Evolutionary conservation across 352 stramenopile species (phyloP).

Genomic region (Phytophthora palmivora): DNA sequence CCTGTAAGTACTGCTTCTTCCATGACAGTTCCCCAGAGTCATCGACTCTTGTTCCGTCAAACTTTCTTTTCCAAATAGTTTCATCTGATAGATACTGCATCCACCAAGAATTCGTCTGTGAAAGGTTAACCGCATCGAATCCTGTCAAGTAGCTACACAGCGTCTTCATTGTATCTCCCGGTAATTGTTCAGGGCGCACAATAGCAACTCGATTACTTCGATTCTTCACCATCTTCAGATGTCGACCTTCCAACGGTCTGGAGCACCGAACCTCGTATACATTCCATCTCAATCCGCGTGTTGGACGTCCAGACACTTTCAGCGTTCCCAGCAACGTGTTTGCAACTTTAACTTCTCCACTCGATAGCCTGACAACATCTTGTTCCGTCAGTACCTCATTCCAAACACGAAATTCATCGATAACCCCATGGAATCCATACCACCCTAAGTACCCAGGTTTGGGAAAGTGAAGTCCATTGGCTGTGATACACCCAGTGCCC

Average conservation of each 20-base stretch:
- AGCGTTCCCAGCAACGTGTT: constrained; percentile 3
- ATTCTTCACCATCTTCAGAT: constrained; percentile 1
- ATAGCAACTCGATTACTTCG: constrained; percentile 8
- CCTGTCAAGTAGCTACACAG: constrained; percentile 34
- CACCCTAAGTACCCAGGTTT: constrained; percentile 25
- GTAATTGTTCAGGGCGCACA: constrained; percentile 27
- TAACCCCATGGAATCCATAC: constrained; percentile 44
- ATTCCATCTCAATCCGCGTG: constrained; percentile 20
- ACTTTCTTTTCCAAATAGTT: constrained; percentile 1
- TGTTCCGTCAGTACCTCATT: constrained; percentile 14
- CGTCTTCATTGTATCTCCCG: constrained; percentile 27
- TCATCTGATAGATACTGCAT: constrained; percentile 10
- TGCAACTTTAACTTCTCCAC: neutral
- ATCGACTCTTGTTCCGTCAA: neutral
- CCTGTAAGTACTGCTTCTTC: constrained; percentile 24
- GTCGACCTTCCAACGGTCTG: constrained; percentile 3
- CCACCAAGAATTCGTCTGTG: constrained; percentile 32
- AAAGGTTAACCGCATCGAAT: constrained; percentile 39
- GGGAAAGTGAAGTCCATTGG: constrained; percentile 5
- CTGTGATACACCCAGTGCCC: constrained; percentile 41
- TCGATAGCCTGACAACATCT: constrained; percentile 18
- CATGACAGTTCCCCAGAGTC: neutral
- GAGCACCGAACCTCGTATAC: constrained; percentile 17
- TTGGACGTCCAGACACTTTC: constrained; percentile 4
- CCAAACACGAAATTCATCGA: constrained; percentile 49